These are phyloP conservation scores for Clitopilus passeckerianus DNA, from an alignment of 768 basidiomycete species.

Conservation along the genomic window DNA sequence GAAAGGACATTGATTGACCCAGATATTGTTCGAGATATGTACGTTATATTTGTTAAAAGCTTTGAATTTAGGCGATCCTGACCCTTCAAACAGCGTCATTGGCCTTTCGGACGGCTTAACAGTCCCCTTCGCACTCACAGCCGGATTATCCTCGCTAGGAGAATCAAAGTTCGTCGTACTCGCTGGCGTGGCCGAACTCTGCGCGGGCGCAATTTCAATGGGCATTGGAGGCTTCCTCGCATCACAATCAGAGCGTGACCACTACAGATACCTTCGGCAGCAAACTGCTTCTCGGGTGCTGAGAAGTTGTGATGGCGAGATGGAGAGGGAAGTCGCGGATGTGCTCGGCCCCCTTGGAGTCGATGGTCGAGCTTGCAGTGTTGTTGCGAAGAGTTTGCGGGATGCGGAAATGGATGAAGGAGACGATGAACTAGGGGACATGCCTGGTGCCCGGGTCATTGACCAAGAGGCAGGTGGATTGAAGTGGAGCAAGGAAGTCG, in stretches of 20 bases:
- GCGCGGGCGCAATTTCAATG: constrained; percentile 96
- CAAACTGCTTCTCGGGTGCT: constrained; percentile 79
- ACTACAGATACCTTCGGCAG: constrained; percentile 77
- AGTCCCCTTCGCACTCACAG: constrained; percentile 87
- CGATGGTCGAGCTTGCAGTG: constrained; percentile 72
- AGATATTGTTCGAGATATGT: constrained; percentile 86
- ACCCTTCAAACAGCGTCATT: constrained; percentile 53
- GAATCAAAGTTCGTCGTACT: constrained; percentile 89
- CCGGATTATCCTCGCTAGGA: constrained; percentile 85
- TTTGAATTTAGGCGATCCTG: not conserved
- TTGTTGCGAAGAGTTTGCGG: constrained; percentile 72
- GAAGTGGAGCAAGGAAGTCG: constrained; percentile 73
- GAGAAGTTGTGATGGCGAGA: constrained; percentile 88
- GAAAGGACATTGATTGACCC: constrained; percentile 82
- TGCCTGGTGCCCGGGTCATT: constrained; percentile 12
- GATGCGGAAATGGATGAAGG: constrained; percentile 49
- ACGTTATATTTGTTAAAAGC: constrained; percentile 20
- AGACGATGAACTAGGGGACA: constrained; percentile 14
- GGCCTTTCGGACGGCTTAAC: constrained; percentile 90
- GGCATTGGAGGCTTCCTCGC: constrained; percentile 98
- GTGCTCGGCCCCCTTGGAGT: constrained; percentile 89
- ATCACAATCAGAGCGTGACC: constrained; percentile 94
- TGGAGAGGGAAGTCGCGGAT: constrained; percentile 91
- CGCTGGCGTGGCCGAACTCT: constrained; percentile 93
- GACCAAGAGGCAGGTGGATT: constrained; percentile 57